A percentile compares a stretch with the other conserved stretches of the same genome.
phyloP scores from a whole-genome alignment of 164 flowering plant species.

The Sedum album region DNA sequence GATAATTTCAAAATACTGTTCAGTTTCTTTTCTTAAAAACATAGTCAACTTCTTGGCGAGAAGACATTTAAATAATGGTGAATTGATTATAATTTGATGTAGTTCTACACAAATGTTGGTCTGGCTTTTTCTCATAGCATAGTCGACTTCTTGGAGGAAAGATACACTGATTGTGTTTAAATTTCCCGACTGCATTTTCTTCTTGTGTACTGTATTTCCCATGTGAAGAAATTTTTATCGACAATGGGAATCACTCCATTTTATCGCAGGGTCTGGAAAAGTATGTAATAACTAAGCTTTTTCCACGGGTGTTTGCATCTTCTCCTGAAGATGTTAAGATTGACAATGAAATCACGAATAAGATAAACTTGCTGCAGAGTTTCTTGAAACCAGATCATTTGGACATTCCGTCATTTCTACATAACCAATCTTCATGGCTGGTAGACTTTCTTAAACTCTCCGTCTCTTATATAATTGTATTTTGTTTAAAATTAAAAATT shows the following conservation, averaged over 20 bases:
- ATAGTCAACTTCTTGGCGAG: background rate
- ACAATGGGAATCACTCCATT: background rate
- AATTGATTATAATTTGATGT: background rate
- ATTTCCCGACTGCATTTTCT: background rate
- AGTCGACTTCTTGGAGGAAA: background rate
- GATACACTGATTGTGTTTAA: background rate
- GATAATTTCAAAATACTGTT: background rate
- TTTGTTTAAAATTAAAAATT: background rate
- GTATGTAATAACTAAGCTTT: slow-evolving; percentile 50
- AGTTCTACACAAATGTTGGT: background rate
- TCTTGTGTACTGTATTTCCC: background rate
- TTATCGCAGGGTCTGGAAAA: slow-evolving; percentile 44
- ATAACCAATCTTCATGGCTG: slow-evolving; percentile 49
- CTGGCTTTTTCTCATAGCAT: background rate
- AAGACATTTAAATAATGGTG: background rate
- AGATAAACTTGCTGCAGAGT: slow-evolving; percentile 31
- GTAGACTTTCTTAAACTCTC: slow-evolving; percentile 18
- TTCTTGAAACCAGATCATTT: slow-evolving; percentile 31
- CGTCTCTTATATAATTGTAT: background rate
- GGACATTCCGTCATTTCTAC: slow-evolving; percentile 19
- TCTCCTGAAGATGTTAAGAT: slow-evolving; percentile 30
- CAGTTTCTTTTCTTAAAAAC: too few relatives aligned
- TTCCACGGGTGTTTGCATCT: slow-evolving; percentile 36
- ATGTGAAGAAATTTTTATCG: background rate
- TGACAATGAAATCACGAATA: slow-evolving; percentile 30